Conservation (phyloP, 208 protist species). For the Acanthamoeba royreba region DNA sequence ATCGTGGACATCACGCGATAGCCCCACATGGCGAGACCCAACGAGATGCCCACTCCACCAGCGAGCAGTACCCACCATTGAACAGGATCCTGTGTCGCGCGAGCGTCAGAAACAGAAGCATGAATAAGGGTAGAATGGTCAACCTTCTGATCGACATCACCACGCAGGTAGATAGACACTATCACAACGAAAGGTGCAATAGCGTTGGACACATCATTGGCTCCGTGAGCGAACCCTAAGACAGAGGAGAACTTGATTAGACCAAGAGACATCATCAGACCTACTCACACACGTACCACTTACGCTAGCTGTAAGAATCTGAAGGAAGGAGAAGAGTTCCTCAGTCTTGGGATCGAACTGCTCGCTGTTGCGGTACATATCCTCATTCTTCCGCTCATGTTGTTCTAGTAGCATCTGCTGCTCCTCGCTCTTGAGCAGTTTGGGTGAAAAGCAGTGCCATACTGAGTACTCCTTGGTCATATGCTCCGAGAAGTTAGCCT, state of each 20-base stretch:
- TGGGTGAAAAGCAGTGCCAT: neutral
- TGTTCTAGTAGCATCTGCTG: neutral
- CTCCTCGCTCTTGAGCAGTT: neutral
- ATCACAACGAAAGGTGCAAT: slow-evolving; percentile 35
- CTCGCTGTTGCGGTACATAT: slow-evolving; percentile 11
- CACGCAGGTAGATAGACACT: neutral
- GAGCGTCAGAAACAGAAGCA: neutral
- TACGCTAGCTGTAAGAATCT: neutral
- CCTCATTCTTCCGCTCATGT: neutral
- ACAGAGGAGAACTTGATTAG: neutral
- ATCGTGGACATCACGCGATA: neutral
- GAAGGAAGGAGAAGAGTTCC: slow-evolving; percentile 49
- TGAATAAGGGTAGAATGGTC: neutral
- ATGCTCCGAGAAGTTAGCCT: neutral
- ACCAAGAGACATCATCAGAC: no score
- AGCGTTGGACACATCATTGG: slow-evolving; percentile 53
- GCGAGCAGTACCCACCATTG: neutral
- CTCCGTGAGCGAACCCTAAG: slow-evolving; percentile 46
- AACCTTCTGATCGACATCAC: neutral
- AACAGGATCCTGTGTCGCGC: neutral
- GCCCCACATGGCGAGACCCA: slow-evolving; percentile 6
- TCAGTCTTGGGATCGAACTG: neutral
- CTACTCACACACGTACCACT: no score
- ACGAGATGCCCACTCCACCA: neutral
- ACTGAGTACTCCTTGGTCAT: neutral